Base-by-base conservation (phyloP, 192 early-diverging fungal genomes). In the Podila horticola region DNA sequence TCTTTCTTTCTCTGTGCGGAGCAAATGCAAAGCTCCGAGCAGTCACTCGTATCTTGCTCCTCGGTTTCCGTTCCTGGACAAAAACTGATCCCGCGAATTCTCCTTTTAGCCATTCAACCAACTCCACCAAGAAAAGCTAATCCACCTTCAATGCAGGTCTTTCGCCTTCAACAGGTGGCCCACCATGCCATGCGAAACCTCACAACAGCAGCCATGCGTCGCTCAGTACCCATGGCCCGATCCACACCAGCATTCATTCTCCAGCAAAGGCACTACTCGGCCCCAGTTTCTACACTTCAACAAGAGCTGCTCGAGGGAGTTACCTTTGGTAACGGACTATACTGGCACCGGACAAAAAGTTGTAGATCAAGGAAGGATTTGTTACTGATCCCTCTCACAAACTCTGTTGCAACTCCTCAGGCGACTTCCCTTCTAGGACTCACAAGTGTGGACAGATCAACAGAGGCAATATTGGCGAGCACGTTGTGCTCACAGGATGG, bases 381-480 rank as follows among this genome's bases (percentile, higher is more conserved):
- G 4, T 45, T 15, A 45, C 41, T 45, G 41, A 45, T 17, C 15
- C 41, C 1, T 17, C 41, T 45, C 41, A 15, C 13, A 45, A 45
- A 45, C 41, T 12, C 33, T 19, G 4, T 61, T 61, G 30, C 26
- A 19, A 31, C 24, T 61, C 28, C 59, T 45, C 65, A 77, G 74
- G 74, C 34, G 51, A 63, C 41, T 88, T 83, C 62, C 89, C 89
- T 24, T 67, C 63, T 30, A 73, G 93, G 61, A 94, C 94, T 13
- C 95, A 96, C 79, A 90, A 84, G n/a, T 94, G 93, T 66, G 94
- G 94, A 17, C 88, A 93, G n/a, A 71, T 97, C n/a, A 63, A 76
- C 55, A 72, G 66, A 36, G 34, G 58, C 22, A 84, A 94, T 72
- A 82, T 89, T 45, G 92, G 91, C 20, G 83, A 94, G 72, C 48